These are phyloP conservation scores for Pleurotus salmoneostramineus DNA, from an alignment of 768 basidiomycete genomes.

Conservation along the genomic window DNA sequence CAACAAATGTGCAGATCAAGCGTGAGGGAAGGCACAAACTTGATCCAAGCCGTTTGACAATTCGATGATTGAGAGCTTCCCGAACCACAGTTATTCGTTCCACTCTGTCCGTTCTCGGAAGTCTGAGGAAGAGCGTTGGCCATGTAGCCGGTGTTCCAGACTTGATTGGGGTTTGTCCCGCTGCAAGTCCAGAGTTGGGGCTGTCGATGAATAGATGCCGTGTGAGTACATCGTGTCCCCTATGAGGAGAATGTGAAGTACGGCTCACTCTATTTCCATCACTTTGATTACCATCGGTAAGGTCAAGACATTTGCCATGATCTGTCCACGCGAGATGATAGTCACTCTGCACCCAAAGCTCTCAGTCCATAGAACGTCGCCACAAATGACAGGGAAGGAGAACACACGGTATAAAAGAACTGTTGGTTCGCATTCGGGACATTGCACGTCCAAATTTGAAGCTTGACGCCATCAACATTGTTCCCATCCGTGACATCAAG, in stretches of 20 bases:
- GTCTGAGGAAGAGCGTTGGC: slow-evolving; percentile 8
- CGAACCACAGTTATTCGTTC: slow-evolving; percentile 10
- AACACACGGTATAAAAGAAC: slow-evolving; percentile 9
- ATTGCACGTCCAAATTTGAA: slow-evolving; percentile 20
- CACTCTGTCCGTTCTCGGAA: slow-evolving; percentile 10
- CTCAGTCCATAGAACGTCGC: not conserved
- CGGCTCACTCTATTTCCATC: slow-evolving; percentile 22
- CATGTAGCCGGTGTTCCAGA: slow-evolving; percentile 14
- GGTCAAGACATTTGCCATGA: slow-evolving; percentile 26
- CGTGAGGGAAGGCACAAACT: not conserved
- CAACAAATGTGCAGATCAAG: not conserved
- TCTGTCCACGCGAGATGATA: slow-evolving; percentile 25
- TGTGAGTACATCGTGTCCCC: not conserved
- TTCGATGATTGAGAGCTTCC: slow-evolving; percentile 7
- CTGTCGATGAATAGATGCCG: slow-evolving; percentile 19
- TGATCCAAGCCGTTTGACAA: slow-evolving; percentile 12
- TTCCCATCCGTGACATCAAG: slow-evolving; percentile 17
- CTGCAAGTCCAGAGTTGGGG: slow-evolving; percentile 44
- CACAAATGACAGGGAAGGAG: not conserved
- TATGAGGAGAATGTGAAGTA: not conserved
- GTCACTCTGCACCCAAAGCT: slow-evolving; percentile 16
- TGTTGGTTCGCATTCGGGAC: slow-evolving; percentile 17
- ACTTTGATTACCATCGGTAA: slow-evolving; percentile 18
- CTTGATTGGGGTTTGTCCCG: slow-evolving; percentile 40
- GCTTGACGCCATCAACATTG: slow-evolving; percentile 13